These are phyloP conservation scores for Manihot esculenta DNA, from an alignment of 441 rosid genomes.

Conservation along the genomic window DNA sequence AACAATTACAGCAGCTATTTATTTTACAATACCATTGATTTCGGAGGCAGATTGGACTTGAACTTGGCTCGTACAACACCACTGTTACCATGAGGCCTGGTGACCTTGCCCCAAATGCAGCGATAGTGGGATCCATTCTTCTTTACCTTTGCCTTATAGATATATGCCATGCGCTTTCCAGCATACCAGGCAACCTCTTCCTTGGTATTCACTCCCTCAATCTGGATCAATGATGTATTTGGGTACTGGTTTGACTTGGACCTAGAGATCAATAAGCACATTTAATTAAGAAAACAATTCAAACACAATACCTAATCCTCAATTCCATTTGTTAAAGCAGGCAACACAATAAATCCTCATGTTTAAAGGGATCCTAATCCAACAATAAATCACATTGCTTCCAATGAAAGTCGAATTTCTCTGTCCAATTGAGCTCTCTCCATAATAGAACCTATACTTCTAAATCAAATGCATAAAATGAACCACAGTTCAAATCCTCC, in stretches of 20 bases:
- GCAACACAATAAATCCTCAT: too few species aligned
- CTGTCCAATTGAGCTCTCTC: neutral
- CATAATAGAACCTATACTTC: neutral
- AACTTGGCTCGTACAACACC: slow-evolving; percentile 91
- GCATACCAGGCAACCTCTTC: slow-evolving; percentile 80
- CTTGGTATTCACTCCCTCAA: slow-evolving; percentile 87
- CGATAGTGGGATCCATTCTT: slow-evolving; percentile 74
- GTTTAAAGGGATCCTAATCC: too few species aligned
- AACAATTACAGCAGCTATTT: too few species aligned
- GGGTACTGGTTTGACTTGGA: slow-evolving; percentile 92
- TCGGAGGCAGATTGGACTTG: slow-evolving; percentile 83
- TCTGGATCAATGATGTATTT: slow-evolving; percentile 66
- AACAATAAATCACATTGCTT: neutral
- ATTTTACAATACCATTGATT: slow-evolving; percentile 58
- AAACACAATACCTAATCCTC: too few species aligned
- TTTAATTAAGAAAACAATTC: slow-evolving; percentile 6
- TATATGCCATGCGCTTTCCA: slow-evolving; percentile 85
- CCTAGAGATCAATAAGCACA: slow-evolving; percentile 32
- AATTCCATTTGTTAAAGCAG: neutral
- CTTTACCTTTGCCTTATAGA: slow-evolving; percentile 88
- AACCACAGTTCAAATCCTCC: neutral
- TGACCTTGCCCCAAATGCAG: slow-evolving; percentile 90
- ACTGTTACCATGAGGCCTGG: slow-evolving; percentile 87
- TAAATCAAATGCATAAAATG: neutral
- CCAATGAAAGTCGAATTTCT: neutral